These are phyloP conservation scores for Prunus dulcis DNA, from an alignment of 306 rosid species.

Conservation along the genomic window DNA sequence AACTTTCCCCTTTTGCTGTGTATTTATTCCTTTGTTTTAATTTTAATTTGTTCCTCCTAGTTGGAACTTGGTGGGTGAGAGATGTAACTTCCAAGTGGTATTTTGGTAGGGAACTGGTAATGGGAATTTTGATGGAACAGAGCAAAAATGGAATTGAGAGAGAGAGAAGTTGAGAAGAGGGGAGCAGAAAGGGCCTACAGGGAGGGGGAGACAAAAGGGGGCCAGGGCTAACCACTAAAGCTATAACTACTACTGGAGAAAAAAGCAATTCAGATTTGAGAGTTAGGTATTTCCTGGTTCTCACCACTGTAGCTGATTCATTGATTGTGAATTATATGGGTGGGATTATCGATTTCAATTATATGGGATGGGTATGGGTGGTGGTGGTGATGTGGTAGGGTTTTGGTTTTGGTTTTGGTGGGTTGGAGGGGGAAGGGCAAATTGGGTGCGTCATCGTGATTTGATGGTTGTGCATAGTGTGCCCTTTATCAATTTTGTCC, in stretches of 20 bases:
- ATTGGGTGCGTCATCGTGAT: not conserved
- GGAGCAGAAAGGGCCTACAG: conserved; percentile 54
- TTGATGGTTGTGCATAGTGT: not conserved
- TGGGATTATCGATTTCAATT: not conserved
- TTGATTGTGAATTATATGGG: not conserved
- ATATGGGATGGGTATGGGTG: not conserved
- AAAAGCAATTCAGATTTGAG: conserved; percentile 45
- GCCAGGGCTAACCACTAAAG: conserved; percentile 71
- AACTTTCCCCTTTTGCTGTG: not conserved
- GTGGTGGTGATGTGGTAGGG: conserved; percentile 10
- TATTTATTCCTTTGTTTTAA: not conserved
- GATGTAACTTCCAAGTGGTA: not conserved
- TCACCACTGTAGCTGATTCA: conserved; percentile 29
- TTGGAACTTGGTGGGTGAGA: not conserved
- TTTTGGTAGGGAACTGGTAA: not conserved
- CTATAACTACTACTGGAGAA: conserved; percentile 41
- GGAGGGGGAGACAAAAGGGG: conserved; percentile 37
- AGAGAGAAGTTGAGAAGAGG: conserved; percentile 7
- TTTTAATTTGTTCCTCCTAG: not conserved
- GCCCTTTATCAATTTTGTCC: not conserved
- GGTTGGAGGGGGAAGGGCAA: not conserved
- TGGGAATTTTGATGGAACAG: not conserved
- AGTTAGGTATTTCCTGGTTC: conserved; percentile 74
- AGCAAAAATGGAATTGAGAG: not conserved
- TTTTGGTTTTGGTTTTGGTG: not conserved